Conservation (phyloP, 306 rosid genomes). For the Vigna nakashimae region DNA sequence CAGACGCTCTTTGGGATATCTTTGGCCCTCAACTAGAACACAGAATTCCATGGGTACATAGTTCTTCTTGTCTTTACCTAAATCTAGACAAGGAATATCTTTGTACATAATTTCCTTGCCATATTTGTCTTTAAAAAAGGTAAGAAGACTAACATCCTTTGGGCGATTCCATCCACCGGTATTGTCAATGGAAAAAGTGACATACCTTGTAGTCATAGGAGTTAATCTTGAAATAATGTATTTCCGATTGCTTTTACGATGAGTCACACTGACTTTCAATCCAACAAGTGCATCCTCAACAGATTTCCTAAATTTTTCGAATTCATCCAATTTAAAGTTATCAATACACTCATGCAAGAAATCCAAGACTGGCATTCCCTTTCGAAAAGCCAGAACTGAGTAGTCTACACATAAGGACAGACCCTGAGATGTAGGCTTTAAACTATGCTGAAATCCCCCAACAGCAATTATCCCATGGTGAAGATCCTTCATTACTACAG, state of each 20-base stretch:
- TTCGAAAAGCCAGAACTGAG: conserved; percentile 76
- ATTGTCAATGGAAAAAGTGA: conserved; percentile 56
- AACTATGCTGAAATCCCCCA: conserved; percentile 67
- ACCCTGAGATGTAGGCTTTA: conserved; percentile 73
- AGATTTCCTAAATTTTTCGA: conserved; percentile 41
- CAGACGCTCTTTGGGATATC: conserved; percentile 67
- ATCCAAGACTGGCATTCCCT: conserved; percentile 61
- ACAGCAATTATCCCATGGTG: conserved; percentile 55
- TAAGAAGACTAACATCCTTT: conserved; percentile 47
- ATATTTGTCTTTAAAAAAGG: conserved; percentile 67
- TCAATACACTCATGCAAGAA: conserved; percentile 54
- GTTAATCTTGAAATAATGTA: conserved; percentile 57
- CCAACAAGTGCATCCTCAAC: conserved; percentile 55
- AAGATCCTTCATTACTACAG: conserved; percentile 54
- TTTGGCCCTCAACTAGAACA: conserved; percentile 72
- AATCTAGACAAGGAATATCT: conserved; percentile 79
- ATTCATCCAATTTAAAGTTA: conserved; percentile 50
- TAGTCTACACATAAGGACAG: conserved; percentile 68
- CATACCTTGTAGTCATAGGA: conserved; percentile 43
- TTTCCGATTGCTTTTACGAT: conserved; percentile 65
- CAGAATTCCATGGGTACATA: conserved; percentile 85
- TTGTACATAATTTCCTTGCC: conserved; percentile 51
- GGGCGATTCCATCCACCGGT: conserved; percentile 49
- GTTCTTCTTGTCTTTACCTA: conserved; percentile 62
- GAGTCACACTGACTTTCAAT: conserved; percentile 70